Evolutionary conservation across 345 rosid genomes (phyloP).

Genomic region (Corchorus olitorius): DNA sequence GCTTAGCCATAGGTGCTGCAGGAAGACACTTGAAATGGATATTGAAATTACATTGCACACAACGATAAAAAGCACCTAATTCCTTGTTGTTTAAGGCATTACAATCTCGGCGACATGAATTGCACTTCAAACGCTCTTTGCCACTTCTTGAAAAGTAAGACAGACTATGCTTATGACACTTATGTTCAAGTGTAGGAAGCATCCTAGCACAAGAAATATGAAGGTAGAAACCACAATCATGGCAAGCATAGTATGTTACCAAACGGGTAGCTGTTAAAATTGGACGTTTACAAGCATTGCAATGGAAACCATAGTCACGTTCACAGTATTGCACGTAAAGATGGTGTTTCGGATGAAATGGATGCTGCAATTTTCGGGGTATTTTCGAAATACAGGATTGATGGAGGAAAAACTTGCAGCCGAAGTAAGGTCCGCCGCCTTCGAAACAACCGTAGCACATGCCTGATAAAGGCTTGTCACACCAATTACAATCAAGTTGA

Average conservation of each 20-base stretch:
- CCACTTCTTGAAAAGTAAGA: background rate
- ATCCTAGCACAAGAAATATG: background rate
- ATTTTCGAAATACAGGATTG: background rate
- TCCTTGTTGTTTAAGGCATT: background rate
- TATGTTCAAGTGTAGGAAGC: background rate
- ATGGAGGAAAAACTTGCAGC: constrained; percentile 5
- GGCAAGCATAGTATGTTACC: background rate
- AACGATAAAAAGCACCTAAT: constrained; percentile 1
- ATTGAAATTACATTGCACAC: constrained; percentile 4
- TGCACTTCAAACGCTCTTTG: background rate
- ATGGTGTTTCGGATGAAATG: background rate
- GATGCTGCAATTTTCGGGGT: background rate
- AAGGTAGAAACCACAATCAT: background rate
- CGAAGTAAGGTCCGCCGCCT: background rate
- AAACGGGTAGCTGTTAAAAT: background rate
- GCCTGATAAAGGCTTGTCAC: background rate
- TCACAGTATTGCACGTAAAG: background rate
- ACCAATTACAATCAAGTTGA: constrained; percentile 8
- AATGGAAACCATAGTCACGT: background rate
- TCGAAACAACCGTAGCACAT: background rate
- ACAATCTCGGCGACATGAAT: background rate
- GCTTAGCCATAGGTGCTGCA: background rate
- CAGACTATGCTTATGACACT: background rate
- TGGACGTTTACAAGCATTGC: background rate
- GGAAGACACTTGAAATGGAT: constrained; percentile 5